phyloP scores from a whole-genome alignment of 306 rosid species.

The Astragalus glycyphyllos region DNA sequence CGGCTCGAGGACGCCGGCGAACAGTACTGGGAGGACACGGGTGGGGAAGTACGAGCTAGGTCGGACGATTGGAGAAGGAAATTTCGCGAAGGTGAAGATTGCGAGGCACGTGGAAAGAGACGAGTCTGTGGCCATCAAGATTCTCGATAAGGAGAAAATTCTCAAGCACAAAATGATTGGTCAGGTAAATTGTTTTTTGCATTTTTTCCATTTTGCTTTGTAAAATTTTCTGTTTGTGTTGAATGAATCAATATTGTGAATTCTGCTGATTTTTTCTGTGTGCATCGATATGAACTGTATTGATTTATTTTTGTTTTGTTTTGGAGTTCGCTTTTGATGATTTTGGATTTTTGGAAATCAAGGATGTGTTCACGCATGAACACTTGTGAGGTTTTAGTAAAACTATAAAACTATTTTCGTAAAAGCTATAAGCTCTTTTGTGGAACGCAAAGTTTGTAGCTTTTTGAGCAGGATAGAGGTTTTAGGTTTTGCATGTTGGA shows the following conservation, averaged over 20 bases:
- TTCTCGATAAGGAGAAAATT: slow-evolving; percentile 80
- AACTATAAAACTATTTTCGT: too few relatives aligned
- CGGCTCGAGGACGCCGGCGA: background rate
- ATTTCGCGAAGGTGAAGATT: slow-evolving; percentile 89
- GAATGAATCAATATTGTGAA: background rate
- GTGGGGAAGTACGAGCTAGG: slow-evolving; percentile 89
- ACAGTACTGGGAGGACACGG: slow-evolving; percentile 52
- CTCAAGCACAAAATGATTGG: slow-evolving; percentile 94
- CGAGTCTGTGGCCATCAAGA: slow-evolving; percentile 80
- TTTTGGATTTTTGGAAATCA: too few relatives aligned
- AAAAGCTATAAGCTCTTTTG: too few relatives aligned
- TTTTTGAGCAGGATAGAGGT: too few relatives aligned
- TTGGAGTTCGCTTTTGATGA: too few relatives aligned
- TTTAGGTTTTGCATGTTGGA: too few relatives aligned
- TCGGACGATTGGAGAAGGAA: slow-evolving; percentile 89
- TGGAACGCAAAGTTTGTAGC: too few relatives aligned
- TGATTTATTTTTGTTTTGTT: too few relatives aligned
- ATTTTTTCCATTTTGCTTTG: background rate
- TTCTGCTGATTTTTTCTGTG: background rate
- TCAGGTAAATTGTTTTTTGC: slow-evolving; percentile 48
- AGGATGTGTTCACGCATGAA: too few relatives aligned
- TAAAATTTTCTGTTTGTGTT: background rate
- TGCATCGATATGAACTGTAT: background rate
- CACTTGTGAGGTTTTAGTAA: too few relatives aligned
- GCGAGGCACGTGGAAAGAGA: slow-evolving; percentile 65